Base-by-base conservation (phyloP, 768 basidiomycete genomes). In the Leccinum ochraceum region DNA sequence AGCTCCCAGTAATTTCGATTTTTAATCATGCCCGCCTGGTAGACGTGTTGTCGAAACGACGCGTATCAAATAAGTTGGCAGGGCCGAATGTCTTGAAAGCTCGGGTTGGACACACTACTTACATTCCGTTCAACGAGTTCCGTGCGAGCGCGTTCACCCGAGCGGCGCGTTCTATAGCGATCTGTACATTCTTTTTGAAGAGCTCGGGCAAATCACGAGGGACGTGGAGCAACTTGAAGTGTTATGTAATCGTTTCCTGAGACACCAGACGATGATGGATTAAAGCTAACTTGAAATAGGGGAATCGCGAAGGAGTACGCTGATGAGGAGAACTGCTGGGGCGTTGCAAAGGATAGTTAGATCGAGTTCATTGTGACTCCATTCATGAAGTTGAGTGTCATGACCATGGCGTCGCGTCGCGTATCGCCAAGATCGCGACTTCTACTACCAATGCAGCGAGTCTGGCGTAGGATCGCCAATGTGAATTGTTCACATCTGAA, bases 171-270 rank as follows among this genome's bases (percentile, higher is more conserved):
- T 81, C 79, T 56, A 80, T 78, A 0, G 80, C 76, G 16, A 80
- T 57, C 42, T 78, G 79, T 2, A 86, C 61, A 67, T 85, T 86
- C 54, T 83, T 81, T 62, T 83, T 85, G 77, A 90, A 86, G 17
- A 78, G 59, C 28, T 83, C 84, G 16, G 84, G 82, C 22, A 86
- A 84, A 60, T 83, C 32, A 5, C 60, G 52, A 75, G 71, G 1
- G 67, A 61, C 17, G 63, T 59, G 3, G 36, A 37, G 13, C 61
- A 20, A 1, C 28, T 28, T 28, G 28, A 28, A 28, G 56, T 56
- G 16, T 50, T 39, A 6, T 55, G 28, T 28, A 28, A 28, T 60
- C 22, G 71, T 68, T 16, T 69, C 71, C 59, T 75, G 73, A 16
- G 73, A 73, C 16, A 72, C 9, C 5, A 61, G 48, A 39, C 30